These are phyloP conservation scores for Moesziomyces parantarcticus DNA, from an alignment of 1,284 basidiomycete genomes.

Conservation along the genomic window DNA sequence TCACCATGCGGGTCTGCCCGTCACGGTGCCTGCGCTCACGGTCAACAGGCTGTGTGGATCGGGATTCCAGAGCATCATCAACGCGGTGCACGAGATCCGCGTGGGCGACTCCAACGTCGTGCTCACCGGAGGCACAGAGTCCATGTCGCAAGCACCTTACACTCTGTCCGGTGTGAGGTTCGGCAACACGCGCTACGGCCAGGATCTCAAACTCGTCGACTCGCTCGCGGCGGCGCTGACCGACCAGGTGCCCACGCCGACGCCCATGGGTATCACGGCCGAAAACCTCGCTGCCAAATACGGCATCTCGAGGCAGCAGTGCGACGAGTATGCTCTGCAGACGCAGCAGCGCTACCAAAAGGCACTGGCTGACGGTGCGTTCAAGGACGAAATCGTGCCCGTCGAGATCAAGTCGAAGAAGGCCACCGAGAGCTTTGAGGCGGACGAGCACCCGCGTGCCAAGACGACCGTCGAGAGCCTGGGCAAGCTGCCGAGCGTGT, in stretches of 20 bases:
- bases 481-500: slow-evolving; percentile 84
- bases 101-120: slow-evolving; percentile 87
- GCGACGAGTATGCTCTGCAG: slow-evolving; percentile 74
- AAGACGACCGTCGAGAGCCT: slow-evolving; percentile 92
- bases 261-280: slow-evolving; percentile 78
- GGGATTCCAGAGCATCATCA: slow-evolving; percentile 92
- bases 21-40: slow-evolving; percentile 72
- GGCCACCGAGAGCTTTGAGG: slow-evolving; percentile 55
- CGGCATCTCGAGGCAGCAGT: slow-evolving; percentile 83
- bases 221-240: slow-evolving; percentile 71
- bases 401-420: slow-evolving; percentile 67
- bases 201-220: slow-evolving; percentile 73
- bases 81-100: slow-evolving; percentile 89
- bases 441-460: slow-evolving; percentile 74
- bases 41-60: slow-evolving; percentile 88
- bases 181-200: slow-evolving; percentile 69
- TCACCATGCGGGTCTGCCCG: slow-evolving; percentile 78
- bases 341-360: slow-evolving; percentile 67
- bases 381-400: slow-evolving; percentile 68
- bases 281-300: slow-evolving; percentile 87
- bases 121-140: slow-evolving; percentile 95
- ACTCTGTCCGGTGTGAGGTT: slow-evolving; percentile 68
- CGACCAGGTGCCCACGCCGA: slow-evolving; percentile 71
- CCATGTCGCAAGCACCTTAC: slow-evolving; percentile 90
- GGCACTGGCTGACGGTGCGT: slow-evolving; percentile 70